These are phyloP conservation scores for Talaromyces sp. DNA, from an alignment of 2,329 filamentous ascomycete species.

Conservation along the genomic window DNA sequence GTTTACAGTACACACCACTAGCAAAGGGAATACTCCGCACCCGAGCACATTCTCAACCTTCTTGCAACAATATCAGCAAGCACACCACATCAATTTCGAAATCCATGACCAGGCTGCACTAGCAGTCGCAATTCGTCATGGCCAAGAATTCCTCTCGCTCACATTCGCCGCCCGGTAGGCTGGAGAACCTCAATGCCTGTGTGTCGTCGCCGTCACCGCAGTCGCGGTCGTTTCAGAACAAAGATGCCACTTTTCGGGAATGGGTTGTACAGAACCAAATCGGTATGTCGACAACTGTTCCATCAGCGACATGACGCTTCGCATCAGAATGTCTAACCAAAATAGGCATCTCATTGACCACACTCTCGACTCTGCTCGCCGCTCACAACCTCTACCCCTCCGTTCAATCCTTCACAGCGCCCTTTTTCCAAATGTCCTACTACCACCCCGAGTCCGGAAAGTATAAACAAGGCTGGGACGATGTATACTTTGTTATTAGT, in stretches of 20 bases:
- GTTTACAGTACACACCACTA: background rate
- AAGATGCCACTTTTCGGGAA: constrained; percentile 41
- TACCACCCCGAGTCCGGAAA: constrained; percentile 63
- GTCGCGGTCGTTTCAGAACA: constrained; percentile 25
- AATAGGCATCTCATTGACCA: constrained; percentile 77
- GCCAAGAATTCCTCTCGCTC: constrained; percentile 32
- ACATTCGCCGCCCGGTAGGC: constrained; percentile 23
- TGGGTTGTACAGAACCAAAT: constrained; percentile 78
- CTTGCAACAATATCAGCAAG: background rate
- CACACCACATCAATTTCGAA: background rate
- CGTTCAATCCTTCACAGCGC: constrained; percentile 71
- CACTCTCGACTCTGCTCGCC: constrained; percentile 76
- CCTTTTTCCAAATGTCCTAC: constrained; percentile 86
- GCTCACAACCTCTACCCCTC: constrained; percentile 79
- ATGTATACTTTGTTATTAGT: constrained; percentile 70
- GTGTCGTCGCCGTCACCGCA: constrained; percentile 34
- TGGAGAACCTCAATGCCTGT: constrained; percentile 40
- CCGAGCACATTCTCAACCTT: constrained; percentile 4
- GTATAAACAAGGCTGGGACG: constrained; percentile 75
- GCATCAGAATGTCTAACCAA: too few species aligned
- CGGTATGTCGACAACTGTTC: constrained; percentile 53
- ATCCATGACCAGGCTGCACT: constrained; percentile 9
- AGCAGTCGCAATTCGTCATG: constrained; percentile 26
- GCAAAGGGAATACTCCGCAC: constrained; percentile 12
- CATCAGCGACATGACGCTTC: too few species aligned